These are phyloP conservation scores for Polychytrium aggregatum DNA, from an alignment of 192 early-diverging fungal species.

Conservation along the genomic window DNA sequence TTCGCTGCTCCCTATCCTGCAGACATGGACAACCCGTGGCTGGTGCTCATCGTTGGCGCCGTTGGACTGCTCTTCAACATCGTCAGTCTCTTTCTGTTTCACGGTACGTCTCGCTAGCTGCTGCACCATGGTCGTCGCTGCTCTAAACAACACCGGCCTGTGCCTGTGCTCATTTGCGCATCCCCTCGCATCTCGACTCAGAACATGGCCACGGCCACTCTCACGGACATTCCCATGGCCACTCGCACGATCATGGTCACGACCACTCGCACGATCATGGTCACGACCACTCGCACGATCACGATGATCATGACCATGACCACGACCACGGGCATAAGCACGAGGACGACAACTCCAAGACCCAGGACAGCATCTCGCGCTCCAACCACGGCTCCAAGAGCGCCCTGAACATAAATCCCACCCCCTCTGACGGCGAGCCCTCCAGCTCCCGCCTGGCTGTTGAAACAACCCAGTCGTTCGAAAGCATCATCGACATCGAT, in stretches of 20 bases:
- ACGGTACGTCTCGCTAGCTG: conserved; percentile 19
- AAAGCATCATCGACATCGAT: too few species aligned
- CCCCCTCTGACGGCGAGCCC: too few species aligned
- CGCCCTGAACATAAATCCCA: too few species aligned
- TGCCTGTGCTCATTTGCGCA: too few species aligned
- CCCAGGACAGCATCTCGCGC: too few species aligned
- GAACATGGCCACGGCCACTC: conserved; percentile 3
- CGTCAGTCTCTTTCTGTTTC: conserved; percentile 71
- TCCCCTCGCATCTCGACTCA: too few species aligned
- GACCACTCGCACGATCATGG: conserved; percentile 24
- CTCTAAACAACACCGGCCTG: too few species aligned
- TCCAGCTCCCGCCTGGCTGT: too few species aligned
- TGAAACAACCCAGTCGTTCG: too few species aligned
- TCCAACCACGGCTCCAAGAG: too few species aligned
- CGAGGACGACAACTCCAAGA: conserved; percentile 24
- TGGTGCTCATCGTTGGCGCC: conserved; percentile 68
- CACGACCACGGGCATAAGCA: conserved; percentile 11
- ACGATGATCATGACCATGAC: conserved; percentile 10
- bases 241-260: conserved; percentile 49
- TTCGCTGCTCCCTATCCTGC: background rate
- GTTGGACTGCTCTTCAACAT: conserved; percentile 70
- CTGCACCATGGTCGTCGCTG: too few species aligned
- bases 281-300: conserved; percentile 3
- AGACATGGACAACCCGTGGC: conserved; percentile 55
- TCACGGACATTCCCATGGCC: conserved; percentile 42